Percentiles rank a stretch among this genome's conserved stretches.
Conservation (phyloP, 2,329 filamentous ascomycete species). For the Emericellopsis cladophorae region DNA sequence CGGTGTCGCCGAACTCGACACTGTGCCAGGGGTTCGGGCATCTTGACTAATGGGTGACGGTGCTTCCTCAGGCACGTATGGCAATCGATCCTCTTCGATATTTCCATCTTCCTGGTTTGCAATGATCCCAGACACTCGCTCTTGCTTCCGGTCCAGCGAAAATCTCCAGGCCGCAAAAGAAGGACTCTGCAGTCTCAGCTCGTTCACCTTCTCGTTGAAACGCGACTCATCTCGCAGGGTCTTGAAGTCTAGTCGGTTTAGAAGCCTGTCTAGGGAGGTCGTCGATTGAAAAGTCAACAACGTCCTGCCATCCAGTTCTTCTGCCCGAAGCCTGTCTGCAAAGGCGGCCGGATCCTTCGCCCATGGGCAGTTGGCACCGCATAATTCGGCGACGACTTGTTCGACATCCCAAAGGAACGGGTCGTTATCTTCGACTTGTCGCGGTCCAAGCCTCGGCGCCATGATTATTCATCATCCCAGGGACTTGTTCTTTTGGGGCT, state of each 20-base stretch:
- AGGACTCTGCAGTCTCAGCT: constrained; percentile 38
- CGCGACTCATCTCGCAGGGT: constrained; percentile 14
- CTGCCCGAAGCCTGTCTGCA: constrained; percentile 40
- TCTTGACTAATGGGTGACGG: too few relatives aligned
- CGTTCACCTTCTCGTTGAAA: constrained; percentile 43
- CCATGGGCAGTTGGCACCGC: constrained; percentile 38
- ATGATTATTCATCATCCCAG: neutral
- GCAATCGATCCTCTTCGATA: too few relatives aligned
- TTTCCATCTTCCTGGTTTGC: too few relatives aligned
- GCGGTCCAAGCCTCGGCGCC: neutral
- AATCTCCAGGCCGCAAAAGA: too few relatives aligned
- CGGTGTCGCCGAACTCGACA: too few relatives aligned
- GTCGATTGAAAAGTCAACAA: constrained; percentile 46
- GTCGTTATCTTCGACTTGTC: constrained; percentile 19
- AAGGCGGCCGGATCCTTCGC: constrained; percentile 34
- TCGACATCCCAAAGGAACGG: constrained; percentile 65
- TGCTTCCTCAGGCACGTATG: too few relatives aligned
- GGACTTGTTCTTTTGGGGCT: too few relatives aligned
- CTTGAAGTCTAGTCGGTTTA: constrained; percentile 40
- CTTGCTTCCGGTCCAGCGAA: too few relatives aligned
- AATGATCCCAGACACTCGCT: too few relatives aligned
- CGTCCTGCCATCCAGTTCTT: constrained; percentile 52
- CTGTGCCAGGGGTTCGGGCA: too few relatives aligned
- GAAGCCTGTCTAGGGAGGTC: constrained; percentile 34
- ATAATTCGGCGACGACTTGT: constrained; percentile 54